A percentile compares a stretch with the other conserved stretches of the same genome.
These are phyloP conservation scores for Monilinia polystroma DNA, from an alignment of 2,329 filamentous ascomycete species.

Conservation along the genomic window DNA sequence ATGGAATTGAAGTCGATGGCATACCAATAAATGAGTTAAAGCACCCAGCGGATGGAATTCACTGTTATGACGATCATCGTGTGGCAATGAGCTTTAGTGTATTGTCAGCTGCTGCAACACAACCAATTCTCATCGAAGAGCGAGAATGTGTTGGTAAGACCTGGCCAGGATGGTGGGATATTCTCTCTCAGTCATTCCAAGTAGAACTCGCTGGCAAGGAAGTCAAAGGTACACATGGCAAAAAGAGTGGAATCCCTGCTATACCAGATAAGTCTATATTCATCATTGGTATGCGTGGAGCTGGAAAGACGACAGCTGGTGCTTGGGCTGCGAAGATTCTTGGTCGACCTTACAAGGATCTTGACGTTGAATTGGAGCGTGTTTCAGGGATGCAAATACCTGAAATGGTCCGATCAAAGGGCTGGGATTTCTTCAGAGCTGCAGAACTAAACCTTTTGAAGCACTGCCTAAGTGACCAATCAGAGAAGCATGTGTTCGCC, in stretches of 20 bases:
- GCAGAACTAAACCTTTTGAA: constrained; percentile 75
- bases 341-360: constrained; percentile 75
- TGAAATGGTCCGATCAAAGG: constrained; percentile 72
- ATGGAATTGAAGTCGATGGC: constrained; percentile 79
- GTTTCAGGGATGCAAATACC: constrained; percentile 75
- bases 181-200: constrained; percentile 73
- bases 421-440: constrained; percentile 86
- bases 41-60: constrained; percentile 65
- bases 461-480: constrained; percentile 70
- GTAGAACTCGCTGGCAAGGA: constrained; percentile 73
- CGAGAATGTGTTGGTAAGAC: constrained; percentile 95
- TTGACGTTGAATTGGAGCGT: constrained; percentile 83
- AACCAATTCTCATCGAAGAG: constrained; percentile 76
- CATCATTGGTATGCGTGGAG: constrained; percentile 95
- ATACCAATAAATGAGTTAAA: constrained; percentile 49
- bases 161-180: constrained; percentile 99
- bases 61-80: constrained; percentile 96
- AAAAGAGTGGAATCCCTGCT: constrained; percentile 42
- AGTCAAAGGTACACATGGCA: constrained; percentile 42
- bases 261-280: constrained; percentile 68
- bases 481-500: constrained; percentile 78
- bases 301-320: constrained; percentile 92
- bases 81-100: constrained; percentile 99
- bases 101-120: constrained; percentile 68
- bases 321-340: constrained; percentile 78